Evolutionary conservation across 768 basidiomycete genomes (phyloP).

Genomic region (Tylopilus subfusipes): DNA sequence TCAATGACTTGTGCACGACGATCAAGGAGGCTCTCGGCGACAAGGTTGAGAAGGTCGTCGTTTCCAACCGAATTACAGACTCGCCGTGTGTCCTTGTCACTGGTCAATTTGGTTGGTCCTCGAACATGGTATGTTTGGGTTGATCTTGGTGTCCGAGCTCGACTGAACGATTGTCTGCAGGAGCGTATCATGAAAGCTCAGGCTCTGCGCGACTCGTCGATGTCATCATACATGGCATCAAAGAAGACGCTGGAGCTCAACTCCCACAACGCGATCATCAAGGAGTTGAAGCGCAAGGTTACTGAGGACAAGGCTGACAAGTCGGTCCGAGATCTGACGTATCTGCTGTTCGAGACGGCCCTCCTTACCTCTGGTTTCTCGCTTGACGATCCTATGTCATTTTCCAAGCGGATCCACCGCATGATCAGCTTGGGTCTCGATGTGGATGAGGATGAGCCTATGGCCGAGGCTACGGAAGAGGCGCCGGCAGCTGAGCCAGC

Average conservation of each 20-base stretch:
- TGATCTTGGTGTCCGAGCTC: background rate
- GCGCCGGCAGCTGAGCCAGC: slow-evolving; percentile 57
- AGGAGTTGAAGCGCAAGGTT: slow-evolving; percentile 94
- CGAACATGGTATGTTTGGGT: slow-evolving; percentile 77
- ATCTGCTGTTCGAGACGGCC: slow-evolving; percentile 94
- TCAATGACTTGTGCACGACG: slow-evolving; percentile 83
- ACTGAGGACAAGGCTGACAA: slow-evolving; percentile 98
- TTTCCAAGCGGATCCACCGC: slow-evolving; percentile 93
- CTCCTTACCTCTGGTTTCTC: slow-evolving; percentile 94
- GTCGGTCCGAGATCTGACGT: slow-evolving; percentile 95
- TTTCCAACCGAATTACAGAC: slow-evolving; percentile 97
- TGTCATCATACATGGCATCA: slow-evolving; percentile 99
- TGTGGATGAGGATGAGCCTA: slow-evolving; percentile 69
- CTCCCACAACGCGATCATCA: slow-evolving; percentile 87
- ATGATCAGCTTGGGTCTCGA: slow-evolving; percentile 94
- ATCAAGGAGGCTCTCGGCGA: slow-evolving; percentile 99
- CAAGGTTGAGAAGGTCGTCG: slow-evolving; percentile 98
- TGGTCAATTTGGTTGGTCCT: slow-evolving; percentile 99
- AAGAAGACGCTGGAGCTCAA: slow-evolving; percentile 99
- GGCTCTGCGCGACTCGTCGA: slow-evolving; percentile 91
- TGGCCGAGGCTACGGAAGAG: slow-evolving; percentile 36
- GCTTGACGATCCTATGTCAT: slow-evolving; percentile 91
- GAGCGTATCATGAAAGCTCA: slow-evolving; percentile 99
- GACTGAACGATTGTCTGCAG: slow-evolving; percentile 31
- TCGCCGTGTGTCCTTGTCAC: slow-evolving; percentile 97